phyloP scores from a whole-genome alignment of 78 protist genomes.

The Dictyostelium purpureum region DNA sequence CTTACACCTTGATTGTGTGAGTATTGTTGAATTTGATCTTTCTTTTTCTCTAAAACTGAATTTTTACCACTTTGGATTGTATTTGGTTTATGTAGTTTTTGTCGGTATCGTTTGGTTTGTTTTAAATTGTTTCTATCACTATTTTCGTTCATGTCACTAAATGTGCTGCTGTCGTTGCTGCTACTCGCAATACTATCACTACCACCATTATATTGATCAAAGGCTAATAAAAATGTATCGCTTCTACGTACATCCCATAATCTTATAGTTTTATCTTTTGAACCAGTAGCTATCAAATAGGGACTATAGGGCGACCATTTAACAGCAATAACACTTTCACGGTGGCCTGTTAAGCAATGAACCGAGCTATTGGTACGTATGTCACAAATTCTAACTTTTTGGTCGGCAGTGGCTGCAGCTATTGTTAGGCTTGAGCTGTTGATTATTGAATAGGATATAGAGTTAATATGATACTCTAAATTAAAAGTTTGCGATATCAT shows the following conservation, averaged over 20 bases:
- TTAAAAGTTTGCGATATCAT: constrained; percentile 14
- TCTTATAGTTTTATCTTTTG: constrained; percentile 59
- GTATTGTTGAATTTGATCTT: neutral
- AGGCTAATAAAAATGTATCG: constrained; percentile 49
- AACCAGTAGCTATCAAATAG: constrained; percentile 39
- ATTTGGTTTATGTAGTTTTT: constrained; percentile 2
- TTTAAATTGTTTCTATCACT: neutral
- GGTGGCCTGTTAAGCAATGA: constrained; percentile 70
- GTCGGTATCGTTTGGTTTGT: neutral
- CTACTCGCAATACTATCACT: neutral
- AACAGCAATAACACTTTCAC: constrained; percentile 17
- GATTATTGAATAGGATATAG: constrained; percentile 10
- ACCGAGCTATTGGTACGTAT: constrained; percentile 15
- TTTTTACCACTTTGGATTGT: neutral
- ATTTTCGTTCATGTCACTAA: neutral
- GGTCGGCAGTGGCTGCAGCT: constrained; percentile 57
- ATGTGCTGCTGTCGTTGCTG: no score
- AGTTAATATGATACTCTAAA: constrained; percentile 30
- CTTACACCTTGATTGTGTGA: constrained; percentile 39
- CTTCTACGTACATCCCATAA: constrained; percentile 71
- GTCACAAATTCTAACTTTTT: constrained; percentile 57
- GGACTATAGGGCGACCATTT: constrained; percentile 51
- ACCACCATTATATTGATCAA: constrained; percentile 50
- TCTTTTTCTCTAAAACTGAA: neutral
- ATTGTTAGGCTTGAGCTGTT: neutral